These are phyloP conservation scores for Biscutella laevigata DNA, from an alignment of 441 rosid genomes.

Conservation along the genomic window DNA sequence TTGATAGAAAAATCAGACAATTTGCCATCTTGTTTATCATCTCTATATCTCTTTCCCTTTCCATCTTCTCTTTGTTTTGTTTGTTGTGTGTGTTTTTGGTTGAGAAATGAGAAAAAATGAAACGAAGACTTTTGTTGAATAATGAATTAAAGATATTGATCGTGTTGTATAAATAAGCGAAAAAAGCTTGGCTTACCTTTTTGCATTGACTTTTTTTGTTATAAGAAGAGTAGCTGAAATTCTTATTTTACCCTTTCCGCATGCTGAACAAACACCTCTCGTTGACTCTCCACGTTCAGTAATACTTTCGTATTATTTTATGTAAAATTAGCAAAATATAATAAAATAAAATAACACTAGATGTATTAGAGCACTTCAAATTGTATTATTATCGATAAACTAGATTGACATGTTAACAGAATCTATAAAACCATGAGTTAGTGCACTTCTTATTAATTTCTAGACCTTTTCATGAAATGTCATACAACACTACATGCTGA, in stretches of 20 bases:
- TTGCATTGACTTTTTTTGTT: slow-evolving; percentile 26
- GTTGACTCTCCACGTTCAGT: slow-evolving; percentile 26
- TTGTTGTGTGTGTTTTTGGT: too few relatives aligned
- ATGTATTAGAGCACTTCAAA: too few relatives aligned
- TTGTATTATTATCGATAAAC: too few relatives aligned
- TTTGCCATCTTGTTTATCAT: slow-evolving; percentile 43
- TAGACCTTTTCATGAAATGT: neutral
- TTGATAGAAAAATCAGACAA: slow-evolving; percentile 66
- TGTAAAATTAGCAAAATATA: neutral
- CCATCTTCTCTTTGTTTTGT: slow-evolving; percentile 24
- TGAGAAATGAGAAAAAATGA: slow-evolving; percentile 4
- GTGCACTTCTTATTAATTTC: neutral
- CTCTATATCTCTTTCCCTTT: slow-evolving; percentile 36
- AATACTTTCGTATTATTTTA: slow-evolving; percentile 17
- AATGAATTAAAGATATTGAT: slow-evolving; percentile 11
- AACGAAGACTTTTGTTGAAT: slow-evolving; percentile 19
- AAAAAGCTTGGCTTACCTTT: slow-evolving; percentile 10
- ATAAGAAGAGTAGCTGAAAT: slow-evolving; percentile 10
- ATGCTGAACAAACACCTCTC: slow-evolving; percentile 21
- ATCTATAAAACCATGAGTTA: neutral
- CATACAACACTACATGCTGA: neutral
- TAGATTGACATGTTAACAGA: slow-evolving; percentile 13
- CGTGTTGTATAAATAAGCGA: slow-evolving; percentile 25
- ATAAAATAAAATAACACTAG: neutral
- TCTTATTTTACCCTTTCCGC: slow-evolving; percentile 22